Percentiles rank a stretch among this genome's conserved stretches.
These are phyloP conservation scores for Thermothielavioides terrestris DNA, from an alignment of 495 filamentous ascomycete species.

Conservation along the genomic window DNA sequence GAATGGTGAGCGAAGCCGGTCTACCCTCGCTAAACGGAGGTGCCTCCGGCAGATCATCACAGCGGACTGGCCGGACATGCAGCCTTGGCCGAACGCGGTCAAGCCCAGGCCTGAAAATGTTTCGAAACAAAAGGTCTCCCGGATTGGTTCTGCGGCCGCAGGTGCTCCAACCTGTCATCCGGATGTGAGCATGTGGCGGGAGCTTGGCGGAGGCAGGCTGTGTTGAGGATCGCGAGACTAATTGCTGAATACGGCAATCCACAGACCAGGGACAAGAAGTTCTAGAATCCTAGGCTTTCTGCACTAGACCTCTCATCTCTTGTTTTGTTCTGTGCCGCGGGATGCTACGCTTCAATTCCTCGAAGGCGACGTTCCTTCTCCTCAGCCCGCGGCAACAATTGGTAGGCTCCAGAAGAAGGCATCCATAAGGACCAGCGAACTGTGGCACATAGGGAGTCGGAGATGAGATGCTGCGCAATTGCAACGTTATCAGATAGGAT, in stretches of 20 bases:
- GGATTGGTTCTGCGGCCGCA: background rate
- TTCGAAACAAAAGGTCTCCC: constrained; percentile 14
- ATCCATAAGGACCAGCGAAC: too few relatives aligned
- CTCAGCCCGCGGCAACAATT: too few relatives aligned
- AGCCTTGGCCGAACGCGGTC: constrained; percentile 6
- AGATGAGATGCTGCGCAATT: background rate
- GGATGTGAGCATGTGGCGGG: constrained; percentile 1
- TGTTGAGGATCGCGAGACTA: background rate
- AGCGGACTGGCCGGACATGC: constrained; percentile 1
- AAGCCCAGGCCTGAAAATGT: constrained; percentile 12
- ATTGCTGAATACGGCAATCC: too few relatives aligned
- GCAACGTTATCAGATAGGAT: too few relatives aligned
- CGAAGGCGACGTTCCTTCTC: background rate
- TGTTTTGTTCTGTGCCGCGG: background rate
- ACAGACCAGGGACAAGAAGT: too few relatives aligned
- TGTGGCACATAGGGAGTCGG: background rate
- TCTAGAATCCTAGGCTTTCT: too few relatives aligned
- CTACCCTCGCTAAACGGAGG: background rate
- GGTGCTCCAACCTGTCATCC: background rate
- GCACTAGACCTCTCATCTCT: too few relatives aligned
- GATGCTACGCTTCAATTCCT: background rate
- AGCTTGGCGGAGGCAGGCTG: background rate
- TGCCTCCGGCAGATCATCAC: constrained; percentile 4
- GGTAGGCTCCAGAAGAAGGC: too few relatives aligned
- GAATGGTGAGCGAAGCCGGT: background rate